A percentile compares a stretch with the other conserved stretches of the same genome.
phyloP scores from a whole-genome alignment of 495 filamentous ascomycete genomes.

The Tuber microsphaerosporum region DNA sequence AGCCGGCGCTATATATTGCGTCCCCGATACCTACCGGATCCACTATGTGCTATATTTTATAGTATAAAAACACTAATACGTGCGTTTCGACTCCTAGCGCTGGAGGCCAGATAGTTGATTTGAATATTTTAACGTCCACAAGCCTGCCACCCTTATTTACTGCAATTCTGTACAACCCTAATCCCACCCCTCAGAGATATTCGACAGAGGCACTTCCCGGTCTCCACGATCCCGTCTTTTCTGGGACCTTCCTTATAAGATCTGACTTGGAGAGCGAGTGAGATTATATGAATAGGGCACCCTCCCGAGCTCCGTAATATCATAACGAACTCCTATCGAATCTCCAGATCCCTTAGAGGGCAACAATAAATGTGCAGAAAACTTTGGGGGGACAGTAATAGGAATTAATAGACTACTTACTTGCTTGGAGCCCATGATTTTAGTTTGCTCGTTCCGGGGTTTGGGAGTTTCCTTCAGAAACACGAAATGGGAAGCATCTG shows the following conservation, averaged over 20 bases:
- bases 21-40: background rate
- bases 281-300: background rate
- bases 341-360: background rate
- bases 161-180: background rate
- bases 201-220: background rate
- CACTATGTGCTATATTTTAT: background rate
- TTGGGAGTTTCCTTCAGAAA: background rate
- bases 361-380: background rate
- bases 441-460: background rate
- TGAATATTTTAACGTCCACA: background rate
- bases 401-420: background rate
- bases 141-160: background rate
- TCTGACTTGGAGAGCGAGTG: background rate
- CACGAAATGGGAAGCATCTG: background rate
- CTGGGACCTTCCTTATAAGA: background rate
- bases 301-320: background rate
- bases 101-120: background rate
- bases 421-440: background rate
- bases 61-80: background rate
- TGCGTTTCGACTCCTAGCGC: background rate
- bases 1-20: background rate
- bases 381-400: background rate
- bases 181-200: background rate
- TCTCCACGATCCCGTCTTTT: background rate
- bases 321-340: rapidly evolving